Evolutionary conservation across 176 grass and related monocot species (phyloP), one percentile per base, ranked within the genome.

Genomic region (Oryza brachyantha): DNA sequence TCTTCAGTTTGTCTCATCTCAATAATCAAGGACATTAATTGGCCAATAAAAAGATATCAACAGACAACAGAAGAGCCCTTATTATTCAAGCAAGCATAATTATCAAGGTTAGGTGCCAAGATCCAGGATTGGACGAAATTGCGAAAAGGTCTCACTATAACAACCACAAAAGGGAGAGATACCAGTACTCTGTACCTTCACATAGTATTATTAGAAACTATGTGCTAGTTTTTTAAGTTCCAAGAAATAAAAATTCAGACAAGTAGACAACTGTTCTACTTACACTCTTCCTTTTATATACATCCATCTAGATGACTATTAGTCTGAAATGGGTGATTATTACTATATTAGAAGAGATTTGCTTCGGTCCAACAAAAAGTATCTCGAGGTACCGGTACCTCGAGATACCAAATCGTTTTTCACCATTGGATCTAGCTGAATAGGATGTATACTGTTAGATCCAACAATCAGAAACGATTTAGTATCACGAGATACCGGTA

Each of bases 61-160:
- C n/a, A n/a, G n/a, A n/a, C 57, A 87, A 34, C 13, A 3, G 17
- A 60, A 71, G 66, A 72, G 45, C 35, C 28, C 72, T 81, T 89
- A 64, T 2, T 81, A 60, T 81, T 36, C 77, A 89, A 85, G 72
- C 82, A 89, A 81, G 59, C 87, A 67, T 85, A 85, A 26, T 73
- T 67, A 81, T 89, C 82, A 77, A 45, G 31, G 82, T 89, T 89
- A 85, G 82, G 82, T 89, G 59, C 72, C 77, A 81, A 81, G 66
- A 75, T 85, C 83, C 72, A 48, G 42, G 58, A 60, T 77, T 83
- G 29, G 82, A 77, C 46, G 66, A 67, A 71, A 81, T 25, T 66
- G 72, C 46, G 66, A 67, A 71, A 81, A 85, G 72, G 82, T 81
- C 82, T 72, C 60, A 52, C 66, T 31, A 67, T 73, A 85, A 81